Base-by-base conservation (phyloP, 1,139 yeast species). In the Magnusiomyces fungicola region DNA sequence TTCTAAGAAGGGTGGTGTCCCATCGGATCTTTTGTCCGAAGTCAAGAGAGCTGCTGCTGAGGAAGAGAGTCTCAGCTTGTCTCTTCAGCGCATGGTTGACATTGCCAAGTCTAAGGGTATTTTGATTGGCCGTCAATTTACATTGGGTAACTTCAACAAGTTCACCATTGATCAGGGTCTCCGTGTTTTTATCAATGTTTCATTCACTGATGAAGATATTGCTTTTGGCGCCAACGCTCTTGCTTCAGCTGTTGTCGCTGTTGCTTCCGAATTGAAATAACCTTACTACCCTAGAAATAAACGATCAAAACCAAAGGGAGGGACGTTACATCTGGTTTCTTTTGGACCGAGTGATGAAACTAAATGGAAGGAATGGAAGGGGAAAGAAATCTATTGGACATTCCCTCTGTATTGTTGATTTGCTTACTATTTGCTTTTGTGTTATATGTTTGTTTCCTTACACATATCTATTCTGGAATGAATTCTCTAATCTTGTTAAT, bases 161-260 rank as follows among this genome's bases (percentile, higher is more conserved):
- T 74, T 86, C 55, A 94, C 95, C 3, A 73, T 86, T 42, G 75
- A 78, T 47, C 96, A 59, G 27, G 83, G 84, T 56, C 72, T 90
- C 58, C 75, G 82, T 58, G 63, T 89, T 14, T 73, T 76, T 57
- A 67, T 84, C 46, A 83, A 79, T 58, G 71, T 74, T 34, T 81
- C 78, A 2, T 75, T 81, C 52, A 63, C 76, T 1, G 63, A 64
- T 33, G 67, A 69, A n/a, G 95, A 88, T 41, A 29, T 39, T 19
- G n/a, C 23, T n/a, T 39, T 39, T 33, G 46, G 48, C 19, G 52
- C 52, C 6, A 32, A 43, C 19, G 43, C 33, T n/a, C 32, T 50
- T 19, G 45, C 45, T 19, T 47, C 43, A 3, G 42, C 52, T 16
- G 39, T 50, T 38, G 41, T 39, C 36, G 45, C 46, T 25, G 50